Conservation (phyloP, 768 basidiomycete species). For the Russula dissimulans region DNA sequence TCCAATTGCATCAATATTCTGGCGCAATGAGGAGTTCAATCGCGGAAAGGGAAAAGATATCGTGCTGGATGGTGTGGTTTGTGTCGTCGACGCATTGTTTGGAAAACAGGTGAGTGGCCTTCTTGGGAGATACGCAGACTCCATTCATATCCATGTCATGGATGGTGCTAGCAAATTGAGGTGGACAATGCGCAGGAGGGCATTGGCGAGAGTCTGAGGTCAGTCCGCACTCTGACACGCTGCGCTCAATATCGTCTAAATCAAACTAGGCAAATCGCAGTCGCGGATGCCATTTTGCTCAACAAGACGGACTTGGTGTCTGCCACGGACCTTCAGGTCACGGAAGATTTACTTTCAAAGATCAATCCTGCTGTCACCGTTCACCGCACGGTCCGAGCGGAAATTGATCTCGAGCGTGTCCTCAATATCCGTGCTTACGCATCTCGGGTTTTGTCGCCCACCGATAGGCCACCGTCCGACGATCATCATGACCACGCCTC, state of each 20-base stretch:
- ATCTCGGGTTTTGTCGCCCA: slow-evolving; percentile 34
- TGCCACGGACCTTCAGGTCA: slow-evolving; percentile 33
- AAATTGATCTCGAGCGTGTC: slow-evolving; percentile 67
- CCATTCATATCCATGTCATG: background rate
- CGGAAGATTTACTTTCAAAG: slow-evolving; percentile 53
- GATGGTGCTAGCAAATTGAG: slow-evolving; percentile 63
- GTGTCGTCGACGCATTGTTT: slow-evolving; percentile 86
- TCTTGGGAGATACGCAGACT: too few species aligned
- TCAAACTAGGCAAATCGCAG: slow-evolving; percentile 76
- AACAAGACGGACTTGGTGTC: slow-evolving; percentile 83
- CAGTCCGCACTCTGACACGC: slow-evolving; percentile 15
- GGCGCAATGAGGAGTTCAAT: slow-evolving; percentile 78
- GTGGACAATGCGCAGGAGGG: slow-evolving; percentile 60
- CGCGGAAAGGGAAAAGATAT: slow-evolving; percentile 61
- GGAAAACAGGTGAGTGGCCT: slow-evolving; percentile 40
- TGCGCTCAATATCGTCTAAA: background rate
- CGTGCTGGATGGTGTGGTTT: slow-evolving; percentile 79
- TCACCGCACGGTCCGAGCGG: slow-evolving; percentile 57
- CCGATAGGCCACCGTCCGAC: slow-evolving; percentile 10
- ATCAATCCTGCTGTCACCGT: slow-evolving; percentile 78
- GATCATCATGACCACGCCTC: slow-evolving; percentile 31
- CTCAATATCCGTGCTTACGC: slow-evolving; percentile 77
- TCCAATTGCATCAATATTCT: slow-evolving; percentile 82
- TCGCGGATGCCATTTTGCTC: slow-evolving; percentile 81
- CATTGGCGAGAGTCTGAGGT: slow-evolving; percentile 77